Percentiles rank a stretch among this genome's conserved stretches.
phyloP scores from a whole-genome alignment of 371 early-diverging fungal genomes.

The Parasitella parasitica region DNA sequence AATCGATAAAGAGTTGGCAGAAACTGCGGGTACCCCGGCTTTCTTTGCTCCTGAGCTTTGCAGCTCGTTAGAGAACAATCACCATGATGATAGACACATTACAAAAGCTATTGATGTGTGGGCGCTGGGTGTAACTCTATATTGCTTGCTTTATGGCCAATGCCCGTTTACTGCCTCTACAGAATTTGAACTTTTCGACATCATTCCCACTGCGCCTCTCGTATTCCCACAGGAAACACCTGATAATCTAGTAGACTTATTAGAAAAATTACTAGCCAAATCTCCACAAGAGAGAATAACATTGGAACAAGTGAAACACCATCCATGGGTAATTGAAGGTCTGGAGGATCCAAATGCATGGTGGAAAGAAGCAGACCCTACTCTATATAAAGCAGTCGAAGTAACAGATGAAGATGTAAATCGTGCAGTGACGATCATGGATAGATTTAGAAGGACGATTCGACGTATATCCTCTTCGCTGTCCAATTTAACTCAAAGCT shows the following conservation, averaged over 20 bases:
- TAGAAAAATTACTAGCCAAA: slow-evolving; percentile 74
- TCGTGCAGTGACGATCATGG: slow-evolving; percentile 30
- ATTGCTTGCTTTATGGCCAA: slow-evolving; percentile 91
- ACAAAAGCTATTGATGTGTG: slow-evolving; percentile 94
- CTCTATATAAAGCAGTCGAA: slow-evolving; percentile 26
- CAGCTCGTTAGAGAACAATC: slow-evolving; percentile 43
- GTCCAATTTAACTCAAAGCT: slow-evolving; percentile 29
- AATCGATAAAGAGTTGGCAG: slow-evolving; percentile 78
- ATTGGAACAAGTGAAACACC: slow-evolving; percentile 78
- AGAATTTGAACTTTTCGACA: slow-evolving; percentile 90
- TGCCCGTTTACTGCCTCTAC: slow-evolving; percentile 95
- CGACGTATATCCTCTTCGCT: slow-evolving; percentile 64
- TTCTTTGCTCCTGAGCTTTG: slow-evolving; percentile 97
- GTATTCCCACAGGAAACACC: slow-evolving; percentile 22
- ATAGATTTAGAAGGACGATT: slow-evolving; percentile 45
- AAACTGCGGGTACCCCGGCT: slow-evolving; percentile 94
- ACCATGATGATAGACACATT: slow-evolving; percentile 40
- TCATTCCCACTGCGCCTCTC: slow-evolving; percentile 70
- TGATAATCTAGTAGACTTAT: slow-evolving; percentile 56
- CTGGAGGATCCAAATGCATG: slow-evolving; percentile 54
- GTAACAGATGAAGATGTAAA: slow-evolving; percentile 33
- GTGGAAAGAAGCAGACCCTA: slow-evolving; percentile 30
- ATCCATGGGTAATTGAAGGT: slow-evolving; percentile 83
- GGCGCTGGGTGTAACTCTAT: slow-evolving; percentile 98
- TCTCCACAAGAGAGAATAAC: slow-evolving; percentile 77